phyloP scores from a whole-genome alignment of 257 asterid species.

The Nicotiana tomentosiformis region DNA sequence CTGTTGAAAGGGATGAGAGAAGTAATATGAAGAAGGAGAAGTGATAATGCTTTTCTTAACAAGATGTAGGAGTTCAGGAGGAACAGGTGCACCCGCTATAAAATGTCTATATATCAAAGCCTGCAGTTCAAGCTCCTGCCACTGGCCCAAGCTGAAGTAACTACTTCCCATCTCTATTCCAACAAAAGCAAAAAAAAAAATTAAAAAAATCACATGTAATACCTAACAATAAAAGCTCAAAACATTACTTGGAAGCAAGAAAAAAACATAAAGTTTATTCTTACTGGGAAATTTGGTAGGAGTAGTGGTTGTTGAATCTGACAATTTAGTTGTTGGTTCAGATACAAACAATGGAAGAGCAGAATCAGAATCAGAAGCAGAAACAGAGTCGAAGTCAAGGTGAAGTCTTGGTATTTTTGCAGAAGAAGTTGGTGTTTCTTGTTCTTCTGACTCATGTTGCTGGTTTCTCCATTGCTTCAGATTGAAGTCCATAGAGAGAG shows the following conservation, averaged over 20 bases:
- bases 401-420: constrained; percentile 54
- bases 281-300: constrained; percentile 48
- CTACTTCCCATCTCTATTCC: constrained; percentile 58
- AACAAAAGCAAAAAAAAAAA: neutral
- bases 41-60: constrained; percentile 60
- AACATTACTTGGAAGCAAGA: neutral
- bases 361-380: constrained; percentile 20
- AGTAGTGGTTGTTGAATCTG: constrained; percentile 42
- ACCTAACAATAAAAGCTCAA: neutral
- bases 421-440: constrained; percentile 22
- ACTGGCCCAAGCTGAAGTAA: constrained; percentile 73
- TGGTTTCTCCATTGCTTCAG: constrained; percentile 69
- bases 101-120: constrained; percentile 79
- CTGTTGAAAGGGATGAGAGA: constrained; percentile 35
- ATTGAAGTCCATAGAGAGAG: constrained; percentile 60
- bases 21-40: constrained; percentile 36
- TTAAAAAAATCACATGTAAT: neutral
- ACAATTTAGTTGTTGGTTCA: constrained; percentile 46
- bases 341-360: constrained; percentile 66
- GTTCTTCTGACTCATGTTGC: constrained; percentile 34
- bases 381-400: constrained; percentile 20
- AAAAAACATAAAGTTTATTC: neutral
- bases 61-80: constrained; percentile 66
- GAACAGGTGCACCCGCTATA: constrained; percentile 72
- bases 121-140: constrained; percentile 95